Evolutionary conservation across 2,329 filamentous ascomycete species (phyloP).

Genomic region (Thielaviopsis populi): DNA sequence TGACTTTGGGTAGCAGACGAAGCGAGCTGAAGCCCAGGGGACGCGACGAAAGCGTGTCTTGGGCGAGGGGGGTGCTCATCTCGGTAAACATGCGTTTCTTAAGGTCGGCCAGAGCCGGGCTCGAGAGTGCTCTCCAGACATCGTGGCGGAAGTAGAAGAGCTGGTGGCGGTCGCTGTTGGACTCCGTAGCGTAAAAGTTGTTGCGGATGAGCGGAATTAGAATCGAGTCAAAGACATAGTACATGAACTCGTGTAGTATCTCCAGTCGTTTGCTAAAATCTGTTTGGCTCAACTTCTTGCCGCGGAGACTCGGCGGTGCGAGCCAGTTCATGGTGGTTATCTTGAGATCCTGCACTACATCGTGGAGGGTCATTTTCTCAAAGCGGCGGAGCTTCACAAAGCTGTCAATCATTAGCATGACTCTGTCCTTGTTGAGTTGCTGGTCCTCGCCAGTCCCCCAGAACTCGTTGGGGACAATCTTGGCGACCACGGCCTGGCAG

Average conservation of each 20-base stretch:
- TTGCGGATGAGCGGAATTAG: constrained; percentile 72
- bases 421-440: constrained; percentile 41
- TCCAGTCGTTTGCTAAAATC: constrained; percentile 65
- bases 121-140: constrained; percentile 63
- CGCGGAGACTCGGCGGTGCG: constrained; percentile 33
- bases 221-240: constrained; percentile 85
- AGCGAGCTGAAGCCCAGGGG: constrained; percentile 63
- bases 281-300: constrained; percentile 47
- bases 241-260: constrained; percentile 70
- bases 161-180: constrained; percentile 60
- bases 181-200: constrained; percentile 93
- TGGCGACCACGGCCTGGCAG: constrained; percentile 59
- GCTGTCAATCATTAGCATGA: constrained; percentile 56
- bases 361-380: constrained; percentile 66
- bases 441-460: constrained; percentile 49
- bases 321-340: constrained; percentile 61
- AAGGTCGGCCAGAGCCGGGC: constrained; percentile 53
- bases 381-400: constrained; percentile 69
- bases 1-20: constrained; percentile 66
- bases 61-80: constrained; percentile 42
- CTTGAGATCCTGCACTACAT: constrained; percentile 53
- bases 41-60: constrained; percentile 43
- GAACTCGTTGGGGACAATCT: constrained; percentile 58
- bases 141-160: constrained; percentile 94
- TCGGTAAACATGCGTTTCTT: constrained; percentile 68